These are phyloP conservation scores for Leccinum uliginosum DNA, from an alignment of 768 basidiomycete species.

Conservation along the genomic window DNA sequence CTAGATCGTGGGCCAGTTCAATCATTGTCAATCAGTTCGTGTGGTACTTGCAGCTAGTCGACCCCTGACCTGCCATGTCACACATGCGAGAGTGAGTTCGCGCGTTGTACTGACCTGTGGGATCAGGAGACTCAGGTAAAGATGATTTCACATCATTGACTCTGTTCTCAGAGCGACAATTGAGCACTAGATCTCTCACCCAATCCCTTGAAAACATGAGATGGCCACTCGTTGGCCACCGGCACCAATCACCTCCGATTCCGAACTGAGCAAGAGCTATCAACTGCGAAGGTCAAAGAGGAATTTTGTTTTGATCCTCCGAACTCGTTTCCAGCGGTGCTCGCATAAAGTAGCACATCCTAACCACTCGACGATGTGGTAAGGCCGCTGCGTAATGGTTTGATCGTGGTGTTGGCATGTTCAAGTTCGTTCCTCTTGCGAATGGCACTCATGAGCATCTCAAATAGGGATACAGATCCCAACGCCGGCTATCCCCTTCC, in stretches of 20 bases:
- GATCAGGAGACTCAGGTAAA: background rate
- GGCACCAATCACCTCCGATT: background rate
- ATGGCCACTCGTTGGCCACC: background rate
- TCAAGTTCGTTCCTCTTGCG: background rate
- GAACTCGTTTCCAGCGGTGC: background rate
- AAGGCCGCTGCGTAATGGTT: background rate
- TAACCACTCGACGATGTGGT: background rate
- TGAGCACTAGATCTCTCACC: background rate
- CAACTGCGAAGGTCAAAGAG: background rate
- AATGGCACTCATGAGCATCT: background rate
- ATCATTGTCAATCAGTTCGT: background rate
- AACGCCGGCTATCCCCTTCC: background rate
- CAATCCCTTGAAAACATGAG: background rate
- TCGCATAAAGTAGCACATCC: background rate
- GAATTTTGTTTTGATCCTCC: background rate
- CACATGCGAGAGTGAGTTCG: background rate
- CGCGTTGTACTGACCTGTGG: background rate
- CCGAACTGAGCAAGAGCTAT: background rate
- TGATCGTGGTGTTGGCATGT: background rate
- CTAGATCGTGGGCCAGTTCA: background rate
- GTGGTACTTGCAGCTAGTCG: background rate
- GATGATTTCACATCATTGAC: background rate
- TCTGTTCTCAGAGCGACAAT: background rate
- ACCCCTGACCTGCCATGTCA: too few relatives aligned
- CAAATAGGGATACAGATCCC: background rate